Evolutionary conservation across 1,284 basidiomycete genomes (phyloP).

Genomic region (Ustilago loliicola): DNA sequence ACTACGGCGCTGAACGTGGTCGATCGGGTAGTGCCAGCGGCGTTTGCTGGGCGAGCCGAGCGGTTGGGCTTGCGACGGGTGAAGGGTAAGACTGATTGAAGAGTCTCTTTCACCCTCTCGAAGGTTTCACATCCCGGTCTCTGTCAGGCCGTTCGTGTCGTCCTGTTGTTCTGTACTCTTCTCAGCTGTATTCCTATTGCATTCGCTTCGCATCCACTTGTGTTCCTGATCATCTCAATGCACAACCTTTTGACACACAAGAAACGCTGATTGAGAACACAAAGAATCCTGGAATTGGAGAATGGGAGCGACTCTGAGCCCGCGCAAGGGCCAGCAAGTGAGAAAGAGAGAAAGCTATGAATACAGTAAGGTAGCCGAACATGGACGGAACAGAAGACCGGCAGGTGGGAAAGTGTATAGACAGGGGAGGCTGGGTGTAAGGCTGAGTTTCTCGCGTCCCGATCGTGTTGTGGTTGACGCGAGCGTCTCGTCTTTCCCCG

Average conservation of each 20-base stretch:
- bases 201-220: not conserved
- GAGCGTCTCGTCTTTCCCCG: not conserved
- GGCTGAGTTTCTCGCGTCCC: slow-evolving; percentile 19
- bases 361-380: slow-evolving; percentile 27
- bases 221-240: not conserved
- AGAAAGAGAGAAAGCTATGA: slow-evolving; percentile 17
- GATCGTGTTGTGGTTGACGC: slow-evolving; percentile 26
- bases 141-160: not conserved
- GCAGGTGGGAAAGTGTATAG: not conserved
- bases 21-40: slow-evolving; percentile 20
- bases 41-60: slow-evolving; percentile 12
- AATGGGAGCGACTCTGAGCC: slow-evolving; percentile 33
- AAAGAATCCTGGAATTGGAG: not conserved
- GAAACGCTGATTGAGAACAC: not conserved
- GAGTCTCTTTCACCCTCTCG: not conserved
- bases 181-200: slow-evolving; percentile 1
- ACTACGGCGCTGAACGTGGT: slow-evolving; percentile 16
- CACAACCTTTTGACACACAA: not conserved
- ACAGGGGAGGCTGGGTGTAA: not conserved
- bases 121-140: not conserved
- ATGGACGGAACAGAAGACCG: not conserved
- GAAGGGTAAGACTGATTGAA: not conserved
- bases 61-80: slow-evolving; percentile 14
- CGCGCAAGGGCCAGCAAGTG: slow-evolving; percentile 39
- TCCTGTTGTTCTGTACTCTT: not conserved